Conservation (phyloP, 805 yeast genomes). For the Schizosaccharomyces octosporus region DNA sequence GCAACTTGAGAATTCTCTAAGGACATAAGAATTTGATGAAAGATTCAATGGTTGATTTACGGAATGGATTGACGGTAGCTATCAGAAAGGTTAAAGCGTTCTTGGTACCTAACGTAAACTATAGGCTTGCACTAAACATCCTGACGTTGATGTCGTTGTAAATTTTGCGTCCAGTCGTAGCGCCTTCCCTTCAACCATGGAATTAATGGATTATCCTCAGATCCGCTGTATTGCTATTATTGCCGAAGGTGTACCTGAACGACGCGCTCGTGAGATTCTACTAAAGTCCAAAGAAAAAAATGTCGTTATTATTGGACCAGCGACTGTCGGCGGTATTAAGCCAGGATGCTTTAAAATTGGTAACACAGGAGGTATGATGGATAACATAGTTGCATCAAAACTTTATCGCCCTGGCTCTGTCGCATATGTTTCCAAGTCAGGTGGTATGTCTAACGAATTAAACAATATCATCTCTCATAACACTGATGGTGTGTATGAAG, state of each 20-base stretch:
- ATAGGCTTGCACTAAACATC: slow-evolving; percentile 19
- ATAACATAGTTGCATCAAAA: slow-evolving; percentile 24
- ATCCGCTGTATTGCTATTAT: slow-evolving; percentile 20
- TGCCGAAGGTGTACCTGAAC: slow-evolving; percentile 26
- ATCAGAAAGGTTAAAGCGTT: too few relatives aligned
- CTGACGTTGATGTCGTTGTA: slow-evolving; percentile 25
- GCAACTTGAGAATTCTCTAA: too few relatives aligned
- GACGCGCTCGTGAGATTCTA: slow-evolving; percentile 24
- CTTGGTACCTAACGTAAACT: not conserved
- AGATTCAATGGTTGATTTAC: too few relatives aligned
- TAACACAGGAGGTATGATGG: slow-evolving; percentile 28
- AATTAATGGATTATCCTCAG: slow-evolving; percentile 22
- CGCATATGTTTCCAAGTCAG: slow-evolving; percentile 24
- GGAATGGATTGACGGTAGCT: too few relatives aligned
- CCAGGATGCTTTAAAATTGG: slow-evolving; percentile 26
- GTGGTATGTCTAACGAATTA: slow-evolving; percentile 25
- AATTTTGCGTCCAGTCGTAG: slow-evolving; percentile 24
- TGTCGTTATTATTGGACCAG: slow-evolving; percentile 24
- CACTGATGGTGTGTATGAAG: slow-evolving; percentile 26
- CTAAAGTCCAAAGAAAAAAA: slow-evolving; percentile 21
- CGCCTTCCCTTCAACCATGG: slow-evolving; percentile 24
- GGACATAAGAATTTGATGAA: too few relatives aligned
- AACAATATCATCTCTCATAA: slow-evolving; percentile 22
- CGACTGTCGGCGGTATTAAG: slow-evolving; percentile 26
- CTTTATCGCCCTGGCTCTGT: slow-evolving; percentile 25